Conservation (phyloP, 1,284 basidiomycete species). For the Neolentinus lepideus region DNA sequence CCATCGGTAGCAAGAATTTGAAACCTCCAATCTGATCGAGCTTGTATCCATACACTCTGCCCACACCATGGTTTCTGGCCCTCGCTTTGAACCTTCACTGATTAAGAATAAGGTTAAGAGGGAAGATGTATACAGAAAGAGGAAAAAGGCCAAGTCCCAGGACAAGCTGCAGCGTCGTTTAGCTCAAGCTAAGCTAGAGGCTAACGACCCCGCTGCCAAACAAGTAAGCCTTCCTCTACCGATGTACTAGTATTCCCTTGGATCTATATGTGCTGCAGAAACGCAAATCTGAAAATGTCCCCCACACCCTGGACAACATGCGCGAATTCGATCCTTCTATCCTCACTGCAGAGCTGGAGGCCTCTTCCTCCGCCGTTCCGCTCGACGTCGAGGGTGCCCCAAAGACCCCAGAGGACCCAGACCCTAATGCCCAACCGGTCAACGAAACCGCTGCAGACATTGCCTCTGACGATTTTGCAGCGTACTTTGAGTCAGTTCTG, state of each 20-base stretch:
- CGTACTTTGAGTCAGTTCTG: constrained; percentile 48
- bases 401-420: constrained; percentile 11
- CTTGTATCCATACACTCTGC: not conserved
- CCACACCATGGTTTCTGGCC: not conserved
- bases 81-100: constrained; percentile 38
- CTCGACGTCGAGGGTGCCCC: constrained; percentile 12
- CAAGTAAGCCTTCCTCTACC: constrained; percentile 40
- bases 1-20: not conserved
- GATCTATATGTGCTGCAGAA: constrained; percentile 37
- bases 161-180: constrained; percentile 78
- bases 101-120: constrained; percentile 86
- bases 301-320: constrained; percentile 90
- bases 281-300: constrained; percentile 80
- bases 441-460: constrained; percentile 58
- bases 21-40: not conserved
- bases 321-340: constrained; percentile 87
- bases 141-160: constrained; percentile 75
- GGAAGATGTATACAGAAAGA: constrained; percentile 68
- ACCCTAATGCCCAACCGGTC: constrained; percentile 6
- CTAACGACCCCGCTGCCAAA: constrained; percentile 61
- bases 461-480: constrained; percentile 65
- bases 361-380: constrained; percentile 24
- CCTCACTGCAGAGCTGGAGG: constrained; percentile 59
- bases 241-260: not conserved
- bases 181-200: constrained; percentile 65